phyloP scores from a whole-genome alignment of 345 rosid genomes.

The Boechera retrofracta region DNA sequence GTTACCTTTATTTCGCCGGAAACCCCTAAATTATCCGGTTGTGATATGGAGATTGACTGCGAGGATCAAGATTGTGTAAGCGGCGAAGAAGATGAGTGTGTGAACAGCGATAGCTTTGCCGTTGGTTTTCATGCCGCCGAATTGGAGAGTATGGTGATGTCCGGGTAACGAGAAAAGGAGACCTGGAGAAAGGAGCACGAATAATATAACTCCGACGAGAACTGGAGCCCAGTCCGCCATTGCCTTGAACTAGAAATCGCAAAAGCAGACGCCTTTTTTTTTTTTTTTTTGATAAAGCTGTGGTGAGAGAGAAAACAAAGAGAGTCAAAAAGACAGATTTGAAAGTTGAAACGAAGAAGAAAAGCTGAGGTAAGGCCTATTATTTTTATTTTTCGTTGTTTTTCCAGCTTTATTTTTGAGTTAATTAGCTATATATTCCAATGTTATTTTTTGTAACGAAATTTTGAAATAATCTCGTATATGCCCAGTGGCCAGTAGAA shows the following conservation, averaged over 20 bases:
- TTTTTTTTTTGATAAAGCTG: constrained; percentile 32
- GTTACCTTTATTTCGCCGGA: constrained; percentile 31
- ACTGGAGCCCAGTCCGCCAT: constrained; percentile 99
- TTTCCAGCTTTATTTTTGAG: too few species aligned
- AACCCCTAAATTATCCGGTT: constrained; percentile 55
- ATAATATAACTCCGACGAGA: constrained; percentile 76
- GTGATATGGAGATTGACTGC: constrained; percentile 88
- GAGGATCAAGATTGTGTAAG: constrained; percentile 76
- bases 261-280: constrained; percentile 26
- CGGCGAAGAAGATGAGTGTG: constrained; percentile 80
- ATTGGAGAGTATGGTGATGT: constrained; percentile 58
- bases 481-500: too few species aligned
- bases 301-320: constrained; percentile 3
- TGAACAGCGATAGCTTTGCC: constrained; percentile 90
- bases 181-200: constrained; percentile 86
- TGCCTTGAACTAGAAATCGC: constrained; percentile 5
- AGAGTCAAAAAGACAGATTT: constrained; percentile 8
- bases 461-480: too few species aligned
- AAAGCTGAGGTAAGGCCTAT: constrained; percentile 7
- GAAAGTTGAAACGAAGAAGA: constrained; percentile 7
- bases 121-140: constrained; percentile 89
- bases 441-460: too few species aligned
- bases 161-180: constrained; percentile 84
- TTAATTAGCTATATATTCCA: too few species aligned
- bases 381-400: neutral